phyloP scores from a whole-genome alignment of 768 basidiomycete species.

The Lactarius pseudohatsudake region DNA sequence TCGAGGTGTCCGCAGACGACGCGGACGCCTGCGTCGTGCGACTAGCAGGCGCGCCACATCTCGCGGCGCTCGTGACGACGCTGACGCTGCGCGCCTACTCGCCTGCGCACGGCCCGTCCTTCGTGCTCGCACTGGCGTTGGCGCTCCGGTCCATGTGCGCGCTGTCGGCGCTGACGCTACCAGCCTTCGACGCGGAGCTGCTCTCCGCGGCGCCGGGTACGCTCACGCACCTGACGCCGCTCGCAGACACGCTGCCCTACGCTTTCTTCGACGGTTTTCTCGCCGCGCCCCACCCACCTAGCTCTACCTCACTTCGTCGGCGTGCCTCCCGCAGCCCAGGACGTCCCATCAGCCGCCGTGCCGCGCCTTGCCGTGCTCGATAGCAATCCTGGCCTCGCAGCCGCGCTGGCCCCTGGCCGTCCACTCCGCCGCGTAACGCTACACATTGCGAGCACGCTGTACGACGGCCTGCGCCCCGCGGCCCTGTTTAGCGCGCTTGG shows the following conservation, averaged over 20 bases:
- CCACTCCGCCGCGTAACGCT: slow-evolving; percentile 32
- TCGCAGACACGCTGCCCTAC: slow-evolving; percentile 31
- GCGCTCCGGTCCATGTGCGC: slow-evolving; percentile 38
- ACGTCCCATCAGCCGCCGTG: slow-evolving; percentile 21
- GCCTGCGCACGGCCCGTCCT: slow-evolving; percentile 22
- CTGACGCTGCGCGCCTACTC: slow-evolving; percentile 29
- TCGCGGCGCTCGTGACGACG: slow-evolving; percentile 33
- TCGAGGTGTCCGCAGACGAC: slow-evolving; percentile 29
- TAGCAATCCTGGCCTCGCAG: slow-evolving; percentile 32
- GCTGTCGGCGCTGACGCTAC: slow-evolving; percentile 33
- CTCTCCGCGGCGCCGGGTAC: slow-evolving; percentile 31
- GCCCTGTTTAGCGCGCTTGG: slow-evolving; percentile 34
- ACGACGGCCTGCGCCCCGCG: slow-evolving; percentile 37
- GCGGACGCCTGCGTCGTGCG: slow-evolving; percentile 31
- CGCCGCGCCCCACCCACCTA: slow-evolving; percentile 18
- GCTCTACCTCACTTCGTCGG: slow-evolving; percentile 21
- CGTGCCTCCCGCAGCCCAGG: slow-evolving; percentile 13
- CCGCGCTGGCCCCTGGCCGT: slow-evolving; percentile 33
- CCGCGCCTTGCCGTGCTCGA: slow-evolving; percentile 31
- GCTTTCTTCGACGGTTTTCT: slow-evolving; percentile 34
- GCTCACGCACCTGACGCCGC: slow-evolving; percentile 31
- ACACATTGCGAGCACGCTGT: slow-evolving; percentile 36
- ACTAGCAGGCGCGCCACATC: slow-evolving; percentile 31
- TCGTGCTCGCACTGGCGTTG: slow-evolving; percentile 33
- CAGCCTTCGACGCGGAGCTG: slow-evolving; percentile 32